Evolutionary conservation across 2,329 filamentous ascomycete species (phyloP).

Genomic region (Trichothecium sympodiale): DNA sequence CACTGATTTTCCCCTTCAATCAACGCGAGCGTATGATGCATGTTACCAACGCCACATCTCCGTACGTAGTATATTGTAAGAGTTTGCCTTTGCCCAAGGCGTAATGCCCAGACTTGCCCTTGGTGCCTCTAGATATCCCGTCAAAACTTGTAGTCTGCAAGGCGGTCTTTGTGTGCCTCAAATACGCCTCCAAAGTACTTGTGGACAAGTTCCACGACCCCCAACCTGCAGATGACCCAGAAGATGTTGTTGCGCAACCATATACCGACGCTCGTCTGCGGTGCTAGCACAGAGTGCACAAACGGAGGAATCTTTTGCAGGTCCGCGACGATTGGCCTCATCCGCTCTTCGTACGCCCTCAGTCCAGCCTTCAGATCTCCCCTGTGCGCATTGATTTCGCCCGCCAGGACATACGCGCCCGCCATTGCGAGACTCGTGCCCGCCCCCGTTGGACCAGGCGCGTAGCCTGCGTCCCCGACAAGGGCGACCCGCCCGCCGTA

Average conservation of each 20-base stretch:
- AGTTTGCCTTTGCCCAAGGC: too few relatives aligned
- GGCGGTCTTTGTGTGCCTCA: conserved; percentile 1
- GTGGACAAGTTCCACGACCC: background rate
- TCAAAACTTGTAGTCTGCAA: conserved; percentile 2
- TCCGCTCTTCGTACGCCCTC: conserved; percentile 25
- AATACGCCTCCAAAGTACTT: background rate
- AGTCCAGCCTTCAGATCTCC: conserved; percentile 19
- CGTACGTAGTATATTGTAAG: too few relatives aligned
- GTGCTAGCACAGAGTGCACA: conserved; percentile 23
- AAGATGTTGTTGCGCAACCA: conserved; percentile 29
- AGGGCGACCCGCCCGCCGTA: conserved; percentile 32
- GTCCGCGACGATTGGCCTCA: conserved; percentile 27
- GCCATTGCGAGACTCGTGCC: conserved; percentile 33
- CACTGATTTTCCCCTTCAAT: too few relatives aligned
- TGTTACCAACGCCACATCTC: too few relatives aligned
- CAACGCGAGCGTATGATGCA: too few relatives aligned
- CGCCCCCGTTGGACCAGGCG: conserved; percentile 31
- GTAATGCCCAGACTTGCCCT: too few relatives aligned
- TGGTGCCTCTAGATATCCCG: too few relatives aligned
- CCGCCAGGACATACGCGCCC: conserved; percentile 39
- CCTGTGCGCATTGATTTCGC: conserved; percentile 23
- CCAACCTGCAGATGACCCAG: conserved; percentile 22
- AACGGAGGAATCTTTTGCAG: conserved; percentile 17
- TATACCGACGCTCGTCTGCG: conserved; percentile 29
- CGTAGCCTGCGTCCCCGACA: conserved; percentile 39